These are phyloP conservation scores for Alternaria burnsii DNA, from an alignment of 2,329 filamentous ascomycete genomes.

Conservation along the genomic window DNA sequence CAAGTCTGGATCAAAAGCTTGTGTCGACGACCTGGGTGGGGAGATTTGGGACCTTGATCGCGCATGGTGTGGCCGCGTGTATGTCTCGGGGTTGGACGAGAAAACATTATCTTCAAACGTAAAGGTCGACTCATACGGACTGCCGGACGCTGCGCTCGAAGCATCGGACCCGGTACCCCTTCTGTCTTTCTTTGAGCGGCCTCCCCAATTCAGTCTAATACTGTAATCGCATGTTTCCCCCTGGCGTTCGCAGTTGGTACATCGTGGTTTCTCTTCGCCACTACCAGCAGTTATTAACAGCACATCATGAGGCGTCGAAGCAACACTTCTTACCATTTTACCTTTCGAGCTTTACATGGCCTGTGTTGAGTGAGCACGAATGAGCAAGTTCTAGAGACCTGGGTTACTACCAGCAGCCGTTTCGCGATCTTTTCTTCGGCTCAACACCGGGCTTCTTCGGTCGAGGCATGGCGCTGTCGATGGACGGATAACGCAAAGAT, in stretches of 20 bases:
- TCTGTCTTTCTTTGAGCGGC: constrained; percentile 69
- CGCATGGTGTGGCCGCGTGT: constrained; percentile 29
- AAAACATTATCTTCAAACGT: constrained; percentile 39
- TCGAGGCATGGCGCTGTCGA: constrained; percentile 64
- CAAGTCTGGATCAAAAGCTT: constrained; percentile 41
- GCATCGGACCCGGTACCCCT: constrained; percentile 38
- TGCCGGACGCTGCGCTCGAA: constrained; percentile 37
- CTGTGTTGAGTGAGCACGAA: constrained; percentile 52
- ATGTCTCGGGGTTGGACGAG: constrained; percentile 28
- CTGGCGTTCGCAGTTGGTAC: constrained; percentile 75
- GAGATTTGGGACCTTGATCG: constrained; percentile 38
- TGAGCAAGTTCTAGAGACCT: not conserved
- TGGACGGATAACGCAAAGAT: constrained; percentile 1
- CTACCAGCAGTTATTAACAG: constrained; percentile 45
- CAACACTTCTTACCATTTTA: constrained; percentile 69
- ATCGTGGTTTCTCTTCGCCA: constrained; percentile 78
- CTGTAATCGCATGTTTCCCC: constrained; percentile 82
- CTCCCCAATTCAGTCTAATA: constrained; percentile 82
- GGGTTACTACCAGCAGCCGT: constrained; percentile 69
- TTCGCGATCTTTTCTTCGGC: constrained; percentile 72
- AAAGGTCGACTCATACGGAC: constrained; percentile 42
- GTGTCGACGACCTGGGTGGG: constrained; percentile 25
- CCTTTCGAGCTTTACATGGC: constrained; percentile 81
- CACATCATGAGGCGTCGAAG: not conserved
- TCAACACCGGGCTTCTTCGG: constrained; percentile 71